phyloP scores from a whole-genome alignment of 2,329 filamentous ascomycete species.

The Diplodia corticola region DNA sequence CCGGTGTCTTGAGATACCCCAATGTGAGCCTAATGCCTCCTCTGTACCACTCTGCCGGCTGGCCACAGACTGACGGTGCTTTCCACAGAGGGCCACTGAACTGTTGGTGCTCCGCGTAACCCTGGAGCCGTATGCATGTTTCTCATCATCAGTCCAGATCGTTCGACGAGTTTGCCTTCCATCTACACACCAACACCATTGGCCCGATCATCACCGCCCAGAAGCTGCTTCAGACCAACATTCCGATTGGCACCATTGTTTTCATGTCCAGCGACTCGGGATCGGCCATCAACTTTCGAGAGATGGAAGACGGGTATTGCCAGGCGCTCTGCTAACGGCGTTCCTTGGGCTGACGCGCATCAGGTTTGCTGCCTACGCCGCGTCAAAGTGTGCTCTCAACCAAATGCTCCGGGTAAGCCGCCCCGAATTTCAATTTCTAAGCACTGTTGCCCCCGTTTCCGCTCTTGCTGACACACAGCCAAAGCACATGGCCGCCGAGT shows the following conservation, averaged over 20 bases:
- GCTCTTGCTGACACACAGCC: not conserved
- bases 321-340: conserved; percentile 1
- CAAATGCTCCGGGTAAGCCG: conserved; percentile 48
- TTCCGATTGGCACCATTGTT: conserved; percentile 52
- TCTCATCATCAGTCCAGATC: conserved; percentile 40
- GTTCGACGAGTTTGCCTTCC: conserved; percentile 55
- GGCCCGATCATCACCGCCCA: conserved; percentile 59
- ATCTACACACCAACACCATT: conserved; percentile 60
- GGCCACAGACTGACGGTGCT: conserved; percentile 6
- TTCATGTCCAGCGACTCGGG: conserved; percentile 62
- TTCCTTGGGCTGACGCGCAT: not conserved
- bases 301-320: conserved; percentile 54
- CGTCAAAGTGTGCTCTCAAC: conserved; percentile 59
- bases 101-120: conserved; percentile 41
- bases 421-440: not conserved
- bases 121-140: conserved; percentile 4
- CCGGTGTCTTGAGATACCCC: conserved; percentile 57
- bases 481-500: conserved; percentile 56
- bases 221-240: conserved; percentile 50
- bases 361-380: conserved; percentile 57
- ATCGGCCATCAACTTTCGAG: conserved; percentile 52
- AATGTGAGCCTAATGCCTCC: conserved; percentile 47
- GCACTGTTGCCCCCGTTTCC: not conserved
- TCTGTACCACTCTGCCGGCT: not conserved
- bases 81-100: conserved; percentile 51